Evolutionary conservation across 768 basidiomycete genomes (phyloP).

Genomic region (Obba rivulosa): DNA sequence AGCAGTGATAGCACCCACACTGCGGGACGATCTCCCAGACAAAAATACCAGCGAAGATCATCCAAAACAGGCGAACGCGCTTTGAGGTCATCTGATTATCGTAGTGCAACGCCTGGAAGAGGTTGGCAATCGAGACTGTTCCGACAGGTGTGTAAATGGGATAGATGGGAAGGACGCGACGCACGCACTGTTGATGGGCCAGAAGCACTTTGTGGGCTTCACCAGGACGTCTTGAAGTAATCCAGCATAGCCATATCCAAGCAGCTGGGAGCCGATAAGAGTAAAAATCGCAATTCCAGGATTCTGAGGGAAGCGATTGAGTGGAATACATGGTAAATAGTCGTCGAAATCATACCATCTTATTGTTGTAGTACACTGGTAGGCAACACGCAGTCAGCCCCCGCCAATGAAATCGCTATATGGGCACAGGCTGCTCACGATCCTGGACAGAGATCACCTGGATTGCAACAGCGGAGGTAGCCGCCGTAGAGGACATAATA

Average conservation of each 20-base stretch:
- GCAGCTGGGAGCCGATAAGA: constrained; percentile 28
- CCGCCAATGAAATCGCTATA: background rate
- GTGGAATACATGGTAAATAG: background rate
- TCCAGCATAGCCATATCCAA: constrained; percentile 31
- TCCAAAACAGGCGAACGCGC: constrained; percentile 36
- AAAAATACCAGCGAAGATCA: constrained; percentile 28
- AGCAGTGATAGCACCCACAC: constrained; percentile 24
- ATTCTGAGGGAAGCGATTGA: constrained; percentile 9
- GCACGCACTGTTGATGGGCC: constrained; percentile 23
- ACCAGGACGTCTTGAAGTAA: constrained; percentile 42
- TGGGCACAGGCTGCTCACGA: constrained; percentile 13
- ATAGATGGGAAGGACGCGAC: no score
- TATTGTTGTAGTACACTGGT: constrained; percentile 35
- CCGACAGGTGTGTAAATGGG: background rate
- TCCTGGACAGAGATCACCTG: constrained; percentile 29
- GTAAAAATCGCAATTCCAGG: constrained; percentile 31
- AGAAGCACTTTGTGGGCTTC: constrained; percentile 39
- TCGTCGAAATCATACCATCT: constrained; percentile 15
- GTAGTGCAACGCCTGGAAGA: constrained; percentile 32
- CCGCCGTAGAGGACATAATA: constrained; percentile 30
- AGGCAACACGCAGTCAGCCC: background rate
- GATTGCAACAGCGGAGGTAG: constrained; percentile 27
- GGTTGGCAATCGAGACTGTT: constrained; percentile 20
- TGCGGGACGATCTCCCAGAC: constrained; percentile 35
- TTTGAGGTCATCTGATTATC: constrained; percentile 32